Evolutionary conservation across 1,139 yeast species (phyloP), one percentile per base, ranked within the genome.

Genomic region (Martiniozyma asiatica): DNA sequence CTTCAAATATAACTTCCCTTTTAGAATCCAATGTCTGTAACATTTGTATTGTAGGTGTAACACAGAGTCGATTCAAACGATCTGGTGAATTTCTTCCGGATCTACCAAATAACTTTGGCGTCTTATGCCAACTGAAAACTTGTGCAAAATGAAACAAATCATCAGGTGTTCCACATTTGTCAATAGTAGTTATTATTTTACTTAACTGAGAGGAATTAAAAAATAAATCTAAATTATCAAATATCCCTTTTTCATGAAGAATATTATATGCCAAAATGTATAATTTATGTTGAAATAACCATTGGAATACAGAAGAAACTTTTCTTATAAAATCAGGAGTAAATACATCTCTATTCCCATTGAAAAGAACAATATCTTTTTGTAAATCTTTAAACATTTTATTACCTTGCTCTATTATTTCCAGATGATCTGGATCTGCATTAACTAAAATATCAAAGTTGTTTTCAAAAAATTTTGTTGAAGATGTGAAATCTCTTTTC

Each of bases 391-490:
- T 15, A n/a, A 27, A 22, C 16, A 26, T 32, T 6, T 32, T 14
- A 3, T 27, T 13, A 9, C 35, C 40, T 7, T 30, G 27, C 12
- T 31, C 24, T 14, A 27, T 13, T 9, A 35, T 28, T 18, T 29
- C 25, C n/a, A n/a, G n/a, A n/a, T n/a, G n/a, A 17, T 26, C 16
- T 22, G 25, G 21, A 20, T 33, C 36, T 8, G 27, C 31, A 16
- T 41, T 37, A 8, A 34, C 38, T 13, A 41, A 6, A 6, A 39
- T 37, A 18, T 45, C 47, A 24, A 38, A 38, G 30, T 48, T 46
- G 26, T 45, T 44, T 6, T 38, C 42, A 31, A 45, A 46, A 32
- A 40, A 47, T 14, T 31, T 30, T 2, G 46, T 39, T 5, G 44
- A 30, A 6, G 36, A 30, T 1, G 40, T 32, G 9, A 40, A 33